Conservation (phyloP, 2,329 filamentous ascomycete species). For the Alternaria brassicae region DNA sequence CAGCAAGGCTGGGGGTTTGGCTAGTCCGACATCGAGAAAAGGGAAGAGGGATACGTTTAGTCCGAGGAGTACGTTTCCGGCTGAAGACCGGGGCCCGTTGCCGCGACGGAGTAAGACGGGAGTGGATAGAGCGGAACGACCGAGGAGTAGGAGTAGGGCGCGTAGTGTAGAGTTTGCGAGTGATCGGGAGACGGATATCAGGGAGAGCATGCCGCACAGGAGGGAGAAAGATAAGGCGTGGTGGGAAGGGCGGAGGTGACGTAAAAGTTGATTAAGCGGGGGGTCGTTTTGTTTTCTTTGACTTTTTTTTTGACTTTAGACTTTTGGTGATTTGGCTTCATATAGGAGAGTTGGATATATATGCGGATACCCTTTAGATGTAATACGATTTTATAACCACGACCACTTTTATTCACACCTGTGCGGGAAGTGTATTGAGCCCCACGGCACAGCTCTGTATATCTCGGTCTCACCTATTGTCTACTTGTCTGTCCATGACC, state of each 20-base stretch:
- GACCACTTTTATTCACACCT: not conserved
- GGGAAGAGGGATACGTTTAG: slow-evolving; percentile 32
- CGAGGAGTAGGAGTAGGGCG: slow-evolving; percentile 29
- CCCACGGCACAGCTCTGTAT: not conserved
- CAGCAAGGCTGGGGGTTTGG: slow-evolving; percentile 9
- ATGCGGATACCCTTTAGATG: slow-evolving; percentile 17
- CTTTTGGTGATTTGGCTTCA: not conserved
- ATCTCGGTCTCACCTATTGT: too few species aligned
- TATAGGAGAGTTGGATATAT: slow-evolving; percentile 12
- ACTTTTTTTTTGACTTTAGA: not conserved
- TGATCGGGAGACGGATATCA: slow-evolving; percentile 41
- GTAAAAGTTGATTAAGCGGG: not conserved
- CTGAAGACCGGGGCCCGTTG: slow-evolving; percentile 17
- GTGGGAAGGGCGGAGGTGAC: slow-evolving; percentile 40
- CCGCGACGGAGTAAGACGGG: slow-evolving; percentile 17
- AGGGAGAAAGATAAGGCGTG: slow-evolving; percentile 43
- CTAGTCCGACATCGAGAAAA: slow-evolving; percentile 11
- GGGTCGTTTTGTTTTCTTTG: not conserved
- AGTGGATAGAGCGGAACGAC: slow-evolving; percentile 11
- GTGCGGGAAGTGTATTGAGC: not conserved
- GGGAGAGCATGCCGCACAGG: slow-evolving; percentile 46
- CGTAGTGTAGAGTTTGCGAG: slow-evolving; percentile 36
- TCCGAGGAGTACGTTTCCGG: slow-evolving; percentile 31
- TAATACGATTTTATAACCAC: slow-evolving; percentile 4
- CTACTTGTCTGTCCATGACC: too few species aligned